Evolutionary conservation across 2,329 filamentous ascomycete genomes (phyloP), one percentile per base, ranked within the genome.

Genomic region (Fusarium pseudograminearum): DNA sequence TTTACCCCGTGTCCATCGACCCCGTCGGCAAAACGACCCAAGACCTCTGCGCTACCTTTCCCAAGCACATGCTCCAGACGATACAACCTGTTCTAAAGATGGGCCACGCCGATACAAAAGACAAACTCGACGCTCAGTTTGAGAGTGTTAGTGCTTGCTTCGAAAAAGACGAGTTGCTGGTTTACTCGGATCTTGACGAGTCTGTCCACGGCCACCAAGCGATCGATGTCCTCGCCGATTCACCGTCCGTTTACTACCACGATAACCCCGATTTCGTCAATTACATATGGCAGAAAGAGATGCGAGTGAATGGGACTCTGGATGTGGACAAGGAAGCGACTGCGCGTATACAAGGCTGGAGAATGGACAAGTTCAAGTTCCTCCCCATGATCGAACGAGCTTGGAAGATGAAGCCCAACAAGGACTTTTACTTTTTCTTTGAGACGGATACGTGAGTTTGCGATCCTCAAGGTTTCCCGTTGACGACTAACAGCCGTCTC

Each of bases 311-410:
- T 12, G 78, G 78, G 33, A 78, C 77, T 15, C 71, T 81, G 5
- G 77, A 77, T 18, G 57, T 61, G 47, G 74, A 73, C 56, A 76
- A 66, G 57, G 74, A 76, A 63, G 73, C 72, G 16, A 78, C 70
- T 28, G 67, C 55, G 76, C 79, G 61, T 28, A 78, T 78, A 65
- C 78, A 75, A 41, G 85, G 85, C 4, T 87, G 86, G 86, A 81
- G 77, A 28, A 79, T 87, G 46, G 86, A 88, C 76, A 85, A 85
- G 72, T 88, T 83, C 80, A 88, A 88, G 74, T 87, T 87, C 65
- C 73, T 88, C 31, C 84, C 86, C 41, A 85, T 86, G 81, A 78
- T 88, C 7, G 83, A 86, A 61, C 77, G 82, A 30, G 83, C 85
- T 1, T 86, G 84, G 77, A 76, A 79, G 30, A 74, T 78, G 56